A percentile compares a stretch with the other conserved stretches of the same genome.
Conservation (phyloP, 805 yeast genomes). For the Monosporozyma yasuniensis region DNA sequence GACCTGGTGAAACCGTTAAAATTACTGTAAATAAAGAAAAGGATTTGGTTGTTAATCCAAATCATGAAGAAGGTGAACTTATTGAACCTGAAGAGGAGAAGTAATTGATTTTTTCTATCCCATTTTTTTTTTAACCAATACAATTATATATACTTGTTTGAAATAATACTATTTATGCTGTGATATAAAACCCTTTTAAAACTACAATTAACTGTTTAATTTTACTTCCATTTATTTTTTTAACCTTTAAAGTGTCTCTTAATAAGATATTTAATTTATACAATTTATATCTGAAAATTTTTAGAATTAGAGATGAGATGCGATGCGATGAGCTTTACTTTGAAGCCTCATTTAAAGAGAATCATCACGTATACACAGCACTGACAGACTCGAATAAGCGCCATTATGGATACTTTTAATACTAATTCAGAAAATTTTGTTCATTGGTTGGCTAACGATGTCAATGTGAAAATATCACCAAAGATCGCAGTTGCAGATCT, state of each 20-base stretch:
- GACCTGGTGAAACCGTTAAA: slow-evolving; percentile 44
- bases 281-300: background rate
- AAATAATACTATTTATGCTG: background rate
- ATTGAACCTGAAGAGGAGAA: slow-evolving; percentile 17
- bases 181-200: background rate
- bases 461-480: slow-evolving; percentile 39
- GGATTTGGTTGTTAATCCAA: slow-evolving; percentile 38
- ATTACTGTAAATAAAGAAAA: slow-evolving; percentile 39
- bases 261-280: background rate
- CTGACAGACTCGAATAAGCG: slow-evolving; percentile 14
- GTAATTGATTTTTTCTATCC: background rate
- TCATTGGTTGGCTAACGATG: slow-evolving; percentile 38
- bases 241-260: background rate
- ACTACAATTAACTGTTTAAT: background rate
- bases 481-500: slow-evolving; percentile 56
- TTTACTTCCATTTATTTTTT: background rate
- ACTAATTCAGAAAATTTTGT: slow-evolving; percentile 33
- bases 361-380: background rate
- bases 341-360: too few species aligned
- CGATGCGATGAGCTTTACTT: background rate
- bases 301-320: background rate
- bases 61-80: slow-evolving; percentile 33
- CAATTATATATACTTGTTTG: background rate
- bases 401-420: slow-evolving; percentile 8
- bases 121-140: background rate